Percentiles rank a stretch among this genome's conserved stretches.
Evolutionary conservation across 1,284 basidiomycete genomes (phyloP).

Genomic region (Boletus hoseneyae): DNA sequence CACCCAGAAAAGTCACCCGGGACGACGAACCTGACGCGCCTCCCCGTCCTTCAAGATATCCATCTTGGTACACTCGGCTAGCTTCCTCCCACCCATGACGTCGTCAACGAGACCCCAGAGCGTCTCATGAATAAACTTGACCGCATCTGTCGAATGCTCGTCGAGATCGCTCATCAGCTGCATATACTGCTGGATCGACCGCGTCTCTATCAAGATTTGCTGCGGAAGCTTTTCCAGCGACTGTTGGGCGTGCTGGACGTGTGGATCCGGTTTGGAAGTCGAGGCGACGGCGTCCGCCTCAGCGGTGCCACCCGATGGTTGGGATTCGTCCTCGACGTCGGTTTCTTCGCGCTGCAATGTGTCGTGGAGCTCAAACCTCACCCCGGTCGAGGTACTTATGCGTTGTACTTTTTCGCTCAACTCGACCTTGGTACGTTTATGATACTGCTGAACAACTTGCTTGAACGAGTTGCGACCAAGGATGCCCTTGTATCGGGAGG

Average conservation of each 20-base stretch:
- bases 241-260: slow-evolving; percentile 21
- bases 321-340: background rate
- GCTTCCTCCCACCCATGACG: slow-evolving; percentile 40
- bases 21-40: slow-evolving; percentile 42
- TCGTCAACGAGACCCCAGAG: slow-evolving; percentile 47
- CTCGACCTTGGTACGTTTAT: slow-evolving; percentile 23
- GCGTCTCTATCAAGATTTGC: slow-evolving; percentile 46
- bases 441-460: slow-evolving; percentile 47
- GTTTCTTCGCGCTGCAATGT: slow-evolving; percentile 2
- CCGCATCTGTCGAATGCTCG: slow-evolving; percentile 13
- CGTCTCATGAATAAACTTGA: slow-evolving; percentile 35
- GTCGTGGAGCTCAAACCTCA: background rate
- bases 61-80: slow-evolving; percentile 39
- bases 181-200: slow-evolving; percentile 45
- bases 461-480: slow-evolving; percentile 47
- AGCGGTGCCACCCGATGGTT: background rate
- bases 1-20: background rate
- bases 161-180: slow-evolving; percentile 37
- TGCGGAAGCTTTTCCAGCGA: slow-evolving; percentile 49
- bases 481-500: slow-evolving; percentile 50
- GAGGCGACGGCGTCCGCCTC: background rate
- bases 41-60: slow-evolving; percentile 51
- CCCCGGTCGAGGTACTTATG: background rate
- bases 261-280: slow-evolving; percentile 4
- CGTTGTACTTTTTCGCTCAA: slow-evolving; percentile 10